Conservation (phyloP, 2,329 filamentous ascomycete species). For the Xylaria sp. region DNA sequence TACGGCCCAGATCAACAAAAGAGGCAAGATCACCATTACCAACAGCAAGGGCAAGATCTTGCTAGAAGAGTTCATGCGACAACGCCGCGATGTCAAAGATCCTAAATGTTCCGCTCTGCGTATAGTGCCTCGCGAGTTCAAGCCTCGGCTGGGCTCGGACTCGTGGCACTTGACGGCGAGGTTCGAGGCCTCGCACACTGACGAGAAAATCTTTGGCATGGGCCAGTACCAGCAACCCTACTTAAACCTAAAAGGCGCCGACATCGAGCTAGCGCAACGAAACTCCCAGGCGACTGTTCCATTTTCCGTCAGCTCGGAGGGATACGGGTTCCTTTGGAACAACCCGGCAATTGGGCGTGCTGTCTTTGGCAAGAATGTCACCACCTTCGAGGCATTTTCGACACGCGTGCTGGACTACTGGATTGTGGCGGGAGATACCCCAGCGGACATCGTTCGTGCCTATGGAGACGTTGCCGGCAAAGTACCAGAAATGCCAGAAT, state of each 20-base stretch:
- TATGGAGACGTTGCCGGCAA: slow-evolving; percentile 67
- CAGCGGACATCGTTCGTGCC: slow-evolving; percentile 63
- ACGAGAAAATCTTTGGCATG: slow-evolving; percentile 74
- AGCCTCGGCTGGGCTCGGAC: slow-evolving; percentile 59
- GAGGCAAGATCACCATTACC: slow-evolving; percentile 54
- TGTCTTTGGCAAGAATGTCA: slow-evolving; percentile 68
- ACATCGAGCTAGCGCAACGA: slow-evolving; percentile 71
- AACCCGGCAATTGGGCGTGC: slow-evolving; percentile 70
- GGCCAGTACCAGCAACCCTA: slow-evolving; percentile 74
- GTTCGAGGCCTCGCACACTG: slow-evolving; percentile 57
- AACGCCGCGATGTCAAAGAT: slow-evolving; percentile 61
- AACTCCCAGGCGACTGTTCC: slow-evolving; percentile 74
- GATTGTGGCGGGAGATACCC: slow-evolving; percentile 67
- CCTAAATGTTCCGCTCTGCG: slow-evolving; percentile 68
- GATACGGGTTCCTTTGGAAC: slow-evolving; percentile 74
- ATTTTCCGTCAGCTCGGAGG: slow-evolving; percentile 67
- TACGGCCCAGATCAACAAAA: slow-evolving; percentile 48
- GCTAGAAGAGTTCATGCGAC: slow-evolving; percentile 64
- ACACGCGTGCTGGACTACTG: slow-evolving; percentile 71
- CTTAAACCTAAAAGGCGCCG: slow-evolving; percentile 70
- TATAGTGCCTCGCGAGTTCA: slow-evolving; percentile 67
- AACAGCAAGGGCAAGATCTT: slow-evolving; percentile 45
- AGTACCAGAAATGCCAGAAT: slow-evolving; percentile 75
- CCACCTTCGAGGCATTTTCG: slow-evolving; percentile 68
- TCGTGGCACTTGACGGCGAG: slow-evolving; percentile 68